Conservation (phyloP, 192 early-diverging fungal species). For the Endogone sp. region DNA sequence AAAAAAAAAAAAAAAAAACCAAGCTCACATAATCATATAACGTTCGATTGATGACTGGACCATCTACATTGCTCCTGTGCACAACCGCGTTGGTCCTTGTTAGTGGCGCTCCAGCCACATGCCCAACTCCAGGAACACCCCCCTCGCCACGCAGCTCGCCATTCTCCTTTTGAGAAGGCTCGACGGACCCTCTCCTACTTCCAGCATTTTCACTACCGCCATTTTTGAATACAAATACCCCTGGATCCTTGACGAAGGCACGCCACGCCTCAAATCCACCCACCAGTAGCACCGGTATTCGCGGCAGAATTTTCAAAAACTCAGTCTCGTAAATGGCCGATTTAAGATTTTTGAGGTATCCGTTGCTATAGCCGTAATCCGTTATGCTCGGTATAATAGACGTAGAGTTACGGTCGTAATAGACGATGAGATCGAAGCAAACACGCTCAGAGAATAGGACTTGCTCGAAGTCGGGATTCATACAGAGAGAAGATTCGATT, state of each 20-base stretch:
- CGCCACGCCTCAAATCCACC: slow-evolving; percentile 85
- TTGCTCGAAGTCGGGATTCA: slow-evolving; percentile 55
- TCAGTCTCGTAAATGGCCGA: slow-evolving; percentile 61
- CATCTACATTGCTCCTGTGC: background rate
- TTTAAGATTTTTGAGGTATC: slow-evolving; percentile 38
- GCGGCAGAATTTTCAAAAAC: slow-evolving; percentile 43
- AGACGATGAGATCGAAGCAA: slow-evolving; percentile 70
- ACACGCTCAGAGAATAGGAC: slow-evolving; percentile 59
- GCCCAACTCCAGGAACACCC: background rate
- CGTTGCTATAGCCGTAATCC: slow-evolving; percentile 11
- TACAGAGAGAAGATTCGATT: slow-evolving; percentile 52
- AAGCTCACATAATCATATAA: background rate
- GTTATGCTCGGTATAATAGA: slow-evolving; percentile 10
- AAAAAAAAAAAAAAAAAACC: background rate
- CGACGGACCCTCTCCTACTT: background rate
- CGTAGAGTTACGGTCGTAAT: slow-evolving; percentile 59
- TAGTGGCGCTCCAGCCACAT: background rate
- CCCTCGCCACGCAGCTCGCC: background rate
- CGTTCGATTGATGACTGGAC: slow-evolving; percentile 1
- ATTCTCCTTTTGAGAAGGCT: background rate
- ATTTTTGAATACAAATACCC: slow-evolving; percentile 28
- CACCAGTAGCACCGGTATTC: slow-evolving; percentile 61
- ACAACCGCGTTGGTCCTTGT: background rate
- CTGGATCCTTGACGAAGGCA: slow-evolving; percentile 39
- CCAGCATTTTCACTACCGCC: background rate